Base-by-base conservation (phyloP, 306 rosid genomes). In the Quercus wislizeni region DNA sequence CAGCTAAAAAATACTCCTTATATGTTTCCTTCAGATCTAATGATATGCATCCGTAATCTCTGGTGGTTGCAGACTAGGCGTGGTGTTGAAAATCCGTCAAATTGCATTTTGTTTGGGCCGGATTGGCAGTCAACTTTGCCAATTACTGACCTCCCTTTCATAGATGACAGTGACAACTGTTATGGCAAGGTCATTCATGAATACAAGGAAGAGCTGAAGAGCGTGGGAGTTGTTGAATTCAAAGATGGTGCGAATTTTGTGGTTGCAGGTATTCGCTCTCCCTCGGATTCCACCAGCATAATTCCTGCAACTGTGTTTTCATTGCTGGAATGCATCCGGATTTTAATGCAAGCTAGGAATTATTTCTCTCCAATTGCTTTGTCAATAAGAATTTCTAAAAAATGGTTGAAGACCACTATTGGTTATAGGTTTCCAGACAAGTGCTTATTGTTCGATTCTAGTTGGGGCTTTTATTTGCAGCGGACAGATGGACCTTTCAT, bases 401-500 rank as follows among this genome's bases (percentile, higher is more conserved):
- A 73, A 23, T 91, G 98, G 94, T 74, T 93, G 78, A 91, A 85
- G 91, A 90, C 98, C 2, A 63, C 78, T 78, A 78, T 52, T 71
- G 97, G 93, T 62, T 89, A 88, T 76, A 69, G 73, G 73, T 19
- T 87, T 71, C 97, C 98, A 4, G 33, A 63, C 19, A 46, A 86
- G 74, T 85, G 92, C 76, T 81, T 87, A 78, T 73, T 91, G 78
- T 91, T 87, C 73, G 83, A 78, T 84, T 76, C 85, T 13, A 68
- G 65, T 73, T 90, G 91, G 91, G 76, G 25, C n/a, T 21, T 2
- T 20, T 38, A 78, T 65, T 62, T 92, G 78, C 75, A 82, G 81
- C 82, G 54, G 55, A 85, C 73, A 27, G 93, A 91, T 73, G 98
- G 92, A 15, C 97, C 94, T 19, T 93, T 93, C 74, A 73, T 93